phyloP scores from a whole-genome alignment of 352 stramenopile genomes.

The Pseudoperonospora humuli region DNA sequence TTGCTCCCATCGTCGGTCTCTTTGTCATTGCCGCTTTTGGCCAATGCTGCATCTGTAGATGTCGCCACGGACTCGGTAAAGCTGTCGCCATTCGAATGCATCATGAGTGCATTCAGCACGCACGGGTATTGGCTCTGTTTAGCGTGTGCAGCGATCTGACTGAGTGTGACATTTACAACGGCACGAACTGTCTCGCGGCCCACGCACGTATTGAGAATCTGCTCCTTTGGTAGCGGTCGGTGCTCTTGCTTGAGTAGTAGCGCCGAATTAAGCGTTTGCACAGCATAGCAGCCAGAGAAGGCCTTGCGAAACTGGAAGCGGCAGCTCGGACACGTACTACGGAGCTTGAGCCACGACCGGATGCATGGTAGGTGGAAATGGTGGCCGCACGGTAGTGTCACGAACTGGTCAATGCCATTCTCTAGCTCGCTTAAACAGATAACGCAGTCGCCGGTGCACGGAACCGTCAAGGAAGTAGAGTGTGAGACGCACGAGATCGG shows the following conservation, averaged over 20 bases:
- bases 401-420: constrained; percentile 43
- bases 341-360: constrained; percentile 87
- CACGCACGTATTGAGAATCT: constrained; percentile 49
- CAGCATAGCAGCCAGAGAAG: constrained; percentile 68
- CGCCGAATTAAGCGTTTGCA: constrained; percentile 75
- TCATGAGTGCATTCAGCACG: constrained; percentile 76
- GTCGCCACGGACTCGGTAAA: constrained; percentile 34
- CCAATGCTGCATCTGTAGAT: constrained; percentile 22
- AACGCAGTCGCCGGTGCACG: constrained; percentile 42
- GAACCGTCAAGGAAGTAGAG: not conserved
- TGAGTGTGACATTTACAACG: constrained; percentile 77
- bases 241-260: constrained; percentile 63
- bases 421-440: constrained; percentile 89
- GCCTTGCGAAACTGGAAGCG: constrained; percentile 87
- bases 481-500: constrained; percentile 27
- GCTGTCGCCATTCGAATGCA: constrained; percentile 63
- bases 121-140: constrained; percentile 69
- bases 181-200: constrained; percentile 54
- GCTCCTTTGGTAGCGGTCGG: constrained; percentile 38
- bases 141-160: constrained; percentile 42
- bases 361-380: constrained; percentile 92
- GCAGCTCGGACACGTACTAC: constrained; percentile 91
- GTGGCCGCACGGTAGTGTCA: constrained; percentile 88
- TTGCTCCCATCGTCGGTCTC: constrained; percentile 10
- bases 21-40: constrained; percentile 32